Evolutionary conservation across 164 flowering plant species (phyloP), one percentile per base, ranked within the genome.

Genomic region (Magnolia kwangsiensis): DNA sequence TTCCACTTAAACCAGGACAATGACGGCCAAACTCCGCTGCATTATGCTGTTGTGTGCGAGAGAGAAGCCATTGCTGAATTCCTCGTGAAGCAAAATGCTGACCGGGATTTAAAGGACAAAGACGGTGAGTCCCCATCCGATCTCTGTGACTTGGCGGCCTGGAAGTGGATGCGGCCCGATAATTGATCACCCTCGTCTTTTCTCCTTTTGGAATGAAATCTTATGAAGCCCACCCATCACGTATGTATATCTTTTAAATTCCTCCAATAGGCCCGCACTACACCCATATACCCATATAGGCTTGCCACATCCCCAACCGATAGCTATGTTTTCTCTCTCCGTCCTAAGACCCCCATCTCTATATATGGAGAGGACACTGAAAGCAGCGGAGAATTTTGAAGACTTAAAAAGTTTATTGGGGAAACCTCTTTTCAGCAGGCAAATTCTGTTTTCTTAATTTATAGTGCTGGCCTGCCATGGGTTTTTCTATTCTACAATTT

Each of bases 21-120:
- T 75, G 98, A 96, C 72, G 99, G 99, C 37, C 98, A 92, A 81
- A 92, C 97, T 7, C 86, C 99, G 7, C 75, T 94, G 83, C 99
- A 96, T 82, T 94, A 94, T 84, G 99, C 98, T 50, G 92, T 82
- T 66, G 83, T 88, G 55, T 96, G 99, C 66, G 98, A 94, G 59
- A 90, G 99, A 82, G 91, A 91, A 82, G 86, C 72, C 19, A 87
- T 94, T 71, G 97, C 97, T 0, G 87, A 94, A 68, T 85, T 80
- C 75, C 92, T 96, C n/a, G 89, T 94, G 83, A 89, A 92, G 79
- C 88, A 90, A 66, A 87, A 82, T 76, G 98, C 95, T 13, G 88
- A 88, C 70, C 74, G 18, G 4, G 71, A 74, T 71, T 51, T 84
- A n/a, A 90, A 87, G 78, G 98, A 93, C 79, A 77, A 86, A 49